Evolutionary conservation across 495 filamentous ascomycete species (phyloP), one percentile per base, ranked within the genome.

Genomic region (Usnea hakonensis): DNA sequence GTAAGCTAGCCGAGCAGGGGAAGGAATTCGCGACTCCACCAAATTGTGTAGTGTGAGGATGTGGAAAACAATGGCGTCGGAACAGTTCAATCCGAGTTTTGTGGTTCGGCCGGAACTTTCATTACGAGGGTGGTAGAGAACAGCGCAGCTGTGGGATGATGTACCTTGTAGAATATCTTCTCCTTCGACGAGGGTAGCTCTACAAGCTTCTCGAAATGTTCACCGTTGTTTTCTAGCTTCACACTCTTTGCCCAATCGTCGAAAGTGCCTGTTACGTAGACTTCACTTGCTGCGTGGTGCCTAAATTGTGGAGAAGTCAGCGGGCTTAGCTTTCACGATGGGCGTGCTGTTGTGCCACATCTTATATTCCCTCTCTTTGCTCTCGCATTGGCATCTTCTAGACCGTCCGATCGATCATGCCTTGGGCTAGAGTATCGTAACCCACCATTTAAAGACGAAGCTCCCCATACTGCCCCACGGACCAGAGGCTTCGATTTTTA

Each of bases 211-310:
- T 86, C 78, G 66, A 92, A 94, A 64, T 76, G 67, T 54, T 83
- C 82, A 65, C 81, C 85, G 28, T 83, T 82, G 71, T 88, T 87
- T 52, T 90, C 85, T 55, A 98, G 80, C 77, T 86, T 84, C 68
- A 90, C 84, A 54, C 82, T 90, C 79, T 90, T 89, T 52, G 82
- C 78, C 94, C 94, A 98, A 76, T 91, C 83, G 74, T 98, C 93
- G 72, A 97, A 98, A 55, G 89, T 93, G 69, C 94, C 94, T 9
- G 92, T 96, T 62, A 98, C 94, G 73, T 87, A 91, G 66, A 98
- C 94, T 71, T 96, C 91, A 64, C 81, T 80, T 64, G 89, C 90
- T 64, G 79, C 70, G 70, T 90, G 84, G 65, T 85, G 82, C 90
- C 90, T 92, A 69, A 3, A 8, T 37, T 43, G 54, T 38, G 43